phyloP scores from a whole-genome alignment of 2,329 filamentous ascomycete species.

The Neurospora sp. region DNA sequence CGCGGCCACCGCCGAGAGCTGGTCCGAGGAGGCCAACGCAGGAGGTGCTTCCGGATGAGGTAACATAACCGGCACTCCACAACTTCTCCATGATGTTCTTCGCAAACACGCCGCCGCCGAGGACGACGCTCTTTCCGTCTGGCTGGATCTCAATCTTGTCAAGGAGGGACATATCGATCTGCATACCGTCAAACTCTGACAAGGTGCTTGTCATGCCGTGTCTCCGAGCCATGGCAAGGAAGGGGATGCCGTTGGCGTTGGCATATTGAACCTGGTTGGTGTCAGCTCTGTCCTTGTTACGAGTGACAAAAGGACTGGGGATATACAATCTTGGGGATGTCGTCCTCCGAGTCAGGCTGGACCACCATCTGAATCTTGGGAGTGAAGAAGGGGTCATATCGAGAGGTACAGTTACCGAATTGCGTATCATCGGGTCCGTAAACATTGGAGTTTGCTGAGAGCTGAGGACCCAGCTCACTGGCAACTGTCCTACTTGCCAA shows the following conservation, averaged over 20 bases:
- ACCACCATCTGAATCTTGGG: background rate
- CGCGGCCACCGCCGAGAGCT: constrained; percentile 48
- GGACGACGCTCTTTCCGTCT: constrained; percentile 34
- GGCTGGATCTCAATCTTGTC: constrained; percentile 30
- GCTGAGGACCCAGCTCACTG: background rate
- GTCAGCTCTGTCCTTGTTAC: background rate
- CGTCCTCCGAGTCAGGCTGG: background rate
- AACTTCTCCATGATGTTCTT: constrained; percentile 37
- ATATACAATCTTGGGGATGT: background rate
- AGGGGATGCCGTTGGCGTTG: constrained; percentile 34
- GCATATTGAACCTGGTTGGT: constrained; percentile 28
- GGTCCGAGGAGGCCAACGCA: constrained; percentile 33
- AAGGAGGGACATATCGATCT: constrained; percentile 37
- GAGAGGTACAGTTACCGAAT: background rate
- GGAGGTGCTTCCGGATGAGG: constrained; percentile 39
- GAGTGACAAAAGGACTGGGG: background rate
- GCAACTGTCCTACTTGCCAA: background rate
- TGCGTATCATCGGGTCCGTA: background rate
- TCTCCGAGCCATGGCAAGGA: constrained; percentile 41
- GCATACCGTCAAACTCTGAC: constrained; percentile 39
- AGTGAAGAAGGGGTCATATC: background rate
- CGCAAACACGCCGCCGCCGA: constrained; percentile 37
- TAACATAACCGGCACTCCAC: constrained; percentile 41
- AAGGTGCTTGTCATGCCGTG: constrained; percentile 43
- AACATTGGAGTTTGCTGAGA: background rate